Base-by-base conservation (phyloP, 129 eudicot species). In the Escallonia herrerae region DNA sequence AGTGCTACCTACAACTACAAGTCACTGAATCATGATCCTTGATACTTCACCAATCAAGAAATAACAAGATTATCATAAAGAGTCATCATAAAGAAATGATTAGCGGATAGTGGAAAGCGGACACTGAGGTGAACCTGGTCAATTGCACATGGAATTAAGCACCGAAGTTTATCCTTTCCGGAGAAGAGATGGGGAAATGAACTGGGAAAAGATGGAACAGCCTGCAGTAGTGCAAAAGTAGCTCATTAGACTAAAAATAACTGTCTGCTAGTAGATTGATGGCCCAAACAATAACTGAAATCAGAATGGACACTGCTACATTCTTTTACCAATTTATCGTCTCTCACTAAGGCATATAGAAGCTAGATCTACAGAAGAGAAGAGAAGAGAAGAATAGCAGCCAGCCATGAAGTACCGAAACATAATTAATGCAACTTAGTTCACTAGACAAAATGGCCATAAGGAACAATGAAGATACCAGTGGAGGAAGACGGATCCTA, bases 61-160 rank as follows among this genome's bases (percentile, higher is more conserved):
- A 49, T 37, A 33, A 51, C 64, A 57, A 56, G 9, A 49, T 49
- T 4, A 46, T 22, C 33, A 22, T 22, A 22, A 22, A 22, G 33
- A 22, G 33, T 22, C 33, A 22, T 22, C 33, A 22, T 22, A 22
- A 22, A 22, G 33, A 22, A 22, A 22, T 22, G 33, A 22, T 22
- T 22, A 22, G 5, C 3, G n/a, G 22, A 51, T 22, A 22, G 5
- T 10, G n/a, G 22, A 51, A 51, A 51, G 6, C 10, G 10, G 14
- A 51, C 10, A 51, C 1, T 57, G 61, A 57, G 61, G 5, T 8
- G 40, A 74, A 91, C 97, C 97, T 91, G 97, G 65, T 91, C 97
- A 73, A 91, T 91, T 43, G 97, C 97, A 75, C 97, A 91, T 15
- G 97, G 97, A 79, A 91, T 81, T 71, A 91, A 73, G 77, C 97